Evolutionary conservation across 805 yeast species (phyloP).

Genomic region (Kuraishia hungarica): DNA sequence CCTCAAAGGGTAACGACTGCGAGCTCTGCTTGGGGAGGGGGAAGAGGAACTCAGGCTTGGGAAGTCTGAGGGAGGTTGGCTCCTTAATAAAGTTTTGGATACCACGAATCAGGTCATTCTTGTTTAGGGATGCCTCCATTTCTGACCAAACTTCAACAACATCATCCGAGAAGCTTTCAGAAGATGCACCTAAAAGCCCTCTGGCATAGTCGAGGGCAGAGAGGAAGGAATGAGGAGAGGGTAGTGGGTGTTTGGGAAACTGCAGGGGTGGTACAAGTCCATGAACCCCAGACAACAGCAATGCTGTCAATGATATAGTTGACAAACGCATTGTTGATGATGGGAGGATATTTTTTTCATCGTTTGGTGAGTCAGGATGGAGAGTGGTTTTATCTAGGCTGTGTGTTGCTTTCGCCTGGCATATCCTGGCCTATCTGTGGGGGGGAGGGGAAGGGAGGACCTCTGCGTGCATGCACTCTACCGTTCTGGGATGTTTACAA

Average conservation of each 20-base stretch:
- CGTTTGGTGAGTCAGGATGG: no score
- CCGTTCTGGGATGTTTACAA: not conserved
- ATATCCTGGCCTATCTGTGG: no score
- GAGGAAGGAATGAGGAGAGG: not conserved
- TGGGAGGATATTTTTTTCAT: no score
- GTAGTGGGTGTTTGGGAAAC: not conserved
- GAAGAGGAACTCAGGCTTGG: not conserved
- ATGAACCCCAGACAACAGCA: not conserved
- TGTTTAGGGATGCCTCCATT: not conserved
- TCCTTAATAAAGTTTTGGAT: not conserved
- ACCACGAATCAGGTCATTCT: not conserved
- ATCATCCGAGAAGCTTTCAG: not conserved
- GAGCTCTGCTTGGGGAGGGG: not conserved
- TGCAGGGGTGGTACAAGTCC: not conserved
- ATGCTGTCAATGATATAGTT: not conserved
- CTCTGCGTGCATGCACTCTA: not conserved
- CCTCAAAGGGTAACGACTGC: not conserved
- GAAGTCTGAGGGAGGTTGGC: not conserved
- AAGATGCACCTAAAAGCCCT: not conserved
- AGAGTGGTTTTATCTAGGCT: no score
- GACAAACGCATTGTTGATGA: not conserved
- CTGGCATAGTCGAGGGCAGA: conserved; percentile 1
- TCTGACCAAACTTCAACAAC: not conserved
- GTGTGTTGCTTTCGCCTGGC: no score
- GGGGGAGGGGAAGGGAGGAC: no score